phyloP scores from a whole-genome alignment of 495 filamentous ascomycete species.

The Neurospora sublineolata region DNA sequence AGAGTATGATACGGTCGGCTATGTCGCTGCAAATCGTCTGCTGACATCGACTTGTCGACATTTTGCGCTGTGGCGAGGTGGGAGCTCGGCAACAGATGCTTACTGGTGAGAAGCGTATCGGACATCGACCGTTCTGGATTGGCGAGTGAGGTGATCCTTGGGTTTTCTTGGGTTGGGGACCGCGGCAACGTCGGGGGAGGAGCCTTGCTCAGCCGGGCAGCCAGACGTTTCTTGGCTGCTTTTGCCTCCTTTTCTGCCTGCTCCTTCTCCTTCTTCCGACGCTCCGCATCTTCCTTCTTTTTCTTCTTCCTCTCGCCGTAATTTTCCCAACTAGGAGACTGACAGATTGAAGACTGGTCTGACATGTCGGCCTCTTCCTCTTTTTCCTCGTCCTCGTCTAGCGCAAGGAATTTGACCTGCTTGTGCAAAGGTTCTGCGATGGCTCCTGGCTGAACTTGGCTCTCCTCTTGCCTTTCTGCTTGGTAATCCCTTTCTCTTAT shows the following conservation, averaged over 20 bases:
- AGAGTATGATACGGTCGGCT: constrained; percentile 15
- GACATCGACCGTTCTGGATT: constrained; percentile 21
- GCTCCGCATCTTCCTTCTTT: constrained; percentile 35
- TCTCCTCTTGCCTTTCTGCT: not conserved
- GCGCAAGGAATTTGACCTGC: constrained; percentile 31
- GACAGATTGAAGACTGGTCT: constrained; percentile 42
- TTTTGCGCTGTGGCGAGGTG: constrained; percentile 3
- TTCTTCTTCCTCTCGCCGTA: constrained; percentile 38
- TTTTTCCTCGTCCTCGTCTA: constrained; percentile 22
- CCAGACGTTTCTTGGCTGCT: constrained; percentile 16
- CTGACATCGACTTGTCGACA: constrained; percentile 8
- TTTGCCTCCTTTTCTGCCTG: constrained; percentile 27
- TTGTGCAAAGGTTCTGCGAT: constrained; percentile 18
- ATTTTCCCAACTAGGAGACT: constrained; percentile 45
- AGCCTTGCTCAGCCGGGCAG: constrained; percentile 23
- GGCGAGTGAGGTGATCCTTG: constrained; percentile 1
- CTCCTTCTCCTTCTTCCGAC: constrained; percentile 31
- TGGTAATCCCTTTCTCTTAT: not conserved
- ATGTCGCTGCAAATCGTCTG: constrained; percentile 11
- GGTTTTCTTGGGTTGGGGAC: constrained; percentile 9
- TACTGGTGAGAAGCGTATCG: constrained; percentile 16
- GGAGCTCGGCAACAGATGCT: not conserved
- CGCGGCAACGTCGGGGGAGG: constrained; percentile 13
- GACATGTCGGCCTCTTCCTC: constrained; percentile 26
- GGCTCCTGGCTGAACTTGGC: constrained; percentile 5